Base-by-base conservation (phyloP, 2,329 filamentous ascomycete genomes). In the Aureobasidium sp. region DNA sequence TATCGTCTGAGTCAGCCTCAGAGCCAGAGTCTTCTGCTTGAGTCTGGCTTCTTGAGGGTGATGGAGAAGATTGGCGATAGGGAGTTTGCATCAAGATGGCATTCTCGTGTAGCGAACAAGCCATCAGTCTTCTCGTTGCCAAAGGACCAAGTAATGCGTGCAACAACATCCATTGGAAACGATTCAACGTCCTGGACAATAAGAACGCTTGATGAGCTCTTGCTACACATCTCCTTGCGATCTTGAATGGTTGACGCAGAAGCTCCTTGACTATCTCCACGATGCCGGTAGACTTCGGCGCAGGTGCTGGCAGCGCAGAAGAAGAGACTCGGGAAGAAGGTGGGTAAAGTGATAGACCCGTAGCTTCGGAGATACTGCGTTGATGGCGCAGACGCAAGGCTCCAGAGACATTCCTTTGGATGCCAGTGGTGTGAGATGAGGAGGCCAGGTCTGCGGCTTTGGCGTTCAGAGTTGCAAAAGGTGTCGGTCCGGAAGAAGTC, bases 151-250 rank as follows among this genome's bases (percentile, higher is more conserved):
- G 65, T 2, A 69, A 65, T 39, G 68, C 62, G 44, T 68, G 68
- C 36, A 72, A 68, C 50, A 71, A 65, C 69, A 71, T 73, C 71
- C 71, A 73, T 59, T 73, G 72, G 14, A 73, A 65, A 45, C 65
- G 66, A n/a, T 68, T 66, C 21, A 73, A 51, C 8, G 70, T 67
- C 1, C 65, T 63, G 6, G 67, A 68, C 6, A 72, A 67, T 25
- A 65, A 62, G 45, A 72, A 67, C 16, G 66, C 64, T 4, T 63
- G 49, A 48, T 71, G 68, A 1, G 71, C 71, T 41, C 69, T 67
- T 30, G 69, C 64, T 36, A 71, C 63, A 66, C 62, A 63, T 30
- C 70, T 67, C 55, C 64, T 67, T n/a, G 72, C 72, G 16, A 72
- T 64, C 8, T 66, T 65, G 36, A 70, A 61, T 7, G 71, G 71